Evolutionary conservation across 2,329 filamentous ascomycete species (phyloP), one percentile per base, ranked within the genome.

Genomic region (Juglanconis oblonga): DNA sequence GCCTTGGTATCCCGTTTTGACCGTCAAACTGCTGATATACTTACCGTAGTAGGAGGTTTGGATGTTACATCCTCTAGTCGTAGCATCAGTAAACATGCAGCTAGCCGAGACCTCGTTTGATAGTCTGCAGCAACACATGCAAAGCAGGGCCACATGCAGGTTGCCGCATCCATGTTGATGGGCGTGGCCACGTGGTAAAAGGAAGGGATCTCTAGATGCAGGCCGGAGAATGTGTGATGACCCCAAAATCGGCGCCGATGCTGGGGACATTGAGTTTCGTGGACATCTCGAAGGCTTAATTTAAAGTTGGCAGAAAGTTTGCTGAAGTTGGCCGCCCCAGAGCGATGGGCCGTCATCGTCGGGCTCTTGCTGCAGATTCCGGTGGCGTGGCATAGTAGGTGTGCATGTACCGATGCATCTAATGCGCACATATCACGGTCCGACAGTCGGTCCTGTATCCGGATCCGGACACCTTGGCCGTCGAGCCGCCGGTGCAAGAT

Each of bases 141-240:
- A 55, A 33, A 52, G 9, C 49, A 52, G 29, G 49, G 49, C 33
- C 33, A 36, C 49, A 24, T 52, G 49, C 49, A 52, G 49, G 17
- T 52, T 5, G 32, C 6, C n/a, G 10, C 49, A 52, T 38, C 49
- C 49, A 36, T 52, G 49, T 13, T 24, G n/a, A 52, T 24, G 32
- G 32, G 49, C 32, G 24, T n/a, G 31, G 52, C 52, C 52, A 55
- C 52, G 52, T 55, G 52, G 52, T 55, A 17, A 7, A 55, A 4
- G 52, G 42, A 31, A 44, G n/a, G 40, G 42, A 24, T 33, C 31
- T 47, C 42, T 31, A 44, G 52, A 55, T 36, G 24, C 49, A 29
- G 29, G 49, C 13, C 33, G 17, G 33, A 17, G 17, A 36, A 17
- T 4, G 33, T 38, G 33, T 35, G 29, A 36, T 36, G 17, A 33